phyloP scores from a whole-genome alignment of 208 protist genomes.

The Trypanosoma caninum region DNA sequence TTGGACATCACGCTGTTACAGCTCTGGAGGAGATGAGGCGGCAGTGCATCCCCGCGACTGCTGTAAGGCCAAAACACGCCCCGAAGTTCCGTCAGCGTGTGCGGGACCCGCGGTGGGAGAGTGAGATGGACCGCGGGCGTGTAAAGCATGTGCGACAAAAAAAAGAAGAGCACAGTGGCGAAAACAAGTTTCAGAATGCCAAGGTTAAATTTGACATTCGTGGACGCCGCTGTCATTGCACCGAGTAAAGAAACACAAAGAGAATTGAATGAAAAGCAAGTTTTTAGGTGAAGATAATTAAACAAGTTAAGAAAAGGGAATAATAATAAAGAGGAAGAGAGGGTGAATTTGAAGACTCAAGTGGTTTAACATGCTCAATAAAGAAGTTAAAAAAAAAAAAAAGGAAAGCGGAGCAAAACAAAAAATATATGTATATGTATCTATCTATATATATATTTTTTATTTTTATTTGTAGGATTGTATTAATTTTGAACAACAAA shows the following conservation, averaged over 20 bases:
- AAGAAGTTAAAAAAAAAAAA: neutral
- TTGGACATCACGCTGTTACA: slow-evolving; percentile 42
- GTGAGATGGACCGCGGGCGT: slow-evolving; percentile 82
- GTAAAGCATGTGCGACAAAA: slow-evolving; percentile 70
- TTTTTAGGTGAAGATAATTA: neutral
- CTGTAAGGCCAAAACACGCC: slow-evolving; percentile 38
- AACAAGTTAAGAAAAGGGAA: slow-evolving; percentile 35
- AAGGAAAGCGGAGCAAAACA: neutral
- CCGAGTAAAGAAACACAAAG: slow-evolving; percentile 5
- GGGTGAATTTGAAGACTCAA: too few species aligned
- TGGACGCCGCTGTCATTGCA: slow-evolving; percentile 20
- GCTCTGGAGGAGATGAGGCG: slow-evolving; percentile 34
- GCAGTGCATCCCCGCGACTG: slow-evolving; percentile 35
- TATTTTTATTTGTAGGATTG: too few species aligned
- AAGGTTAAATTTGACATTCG: slow-evolving; percentile 29
- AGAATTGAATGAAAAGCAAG: too few species aligned
- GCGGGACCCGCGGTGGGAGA: slow-evolving; percentile 78
- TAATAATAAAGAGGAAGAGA: slow-evolving; percentile 39
- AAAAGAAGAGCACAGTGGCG: slow-evolving; percentile 16
- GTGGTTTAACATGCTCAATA: neutral
- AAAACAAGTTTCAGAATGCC: slow-evolving; percentile 28
- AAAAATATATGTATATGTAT: neutral
- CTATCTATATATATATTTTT: too few species aligned
- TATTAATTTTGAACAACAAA: too few species aligned
- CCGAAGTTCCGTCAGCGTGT: slow-evolving; percentile 78